A percentile compares a stretch with the other conserved stretches of the same genome.
phyloP scores from a whole-genome alignment of 352 stramenopile genomes.

The Globisporangium perplexum region DNA sequence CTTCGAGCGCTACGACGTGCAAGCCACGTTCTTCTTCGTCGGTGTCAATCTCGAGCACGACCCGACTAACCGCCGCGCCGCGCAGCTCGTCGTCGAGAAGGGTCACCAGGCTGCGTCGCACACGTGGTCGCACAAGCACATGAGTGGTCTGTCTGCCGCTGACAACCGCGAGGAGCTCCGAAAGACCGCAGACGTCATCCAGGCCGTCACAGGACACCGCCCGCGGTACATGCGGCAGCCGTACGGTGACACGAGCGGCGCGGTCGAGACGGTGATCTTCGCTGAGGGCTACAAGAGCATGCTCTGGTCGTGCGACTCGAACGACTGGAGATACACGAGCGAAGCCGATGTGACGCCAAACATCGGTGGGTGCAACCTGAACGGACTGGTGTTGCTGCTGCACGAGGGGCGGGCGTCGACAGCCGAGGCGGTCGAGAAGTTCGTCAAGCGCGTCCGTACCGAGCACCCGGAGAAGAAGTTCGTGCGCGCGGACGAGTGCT shows the following conservation, averaged over 20 bases:
- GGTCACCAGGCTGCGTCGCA: slow-evolving; percentile 10
- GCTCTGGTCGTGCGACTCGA: slow-evolving; percentile 9
- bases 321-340: slow-evolving; percentile 2
- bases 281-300: slow-evolving; percentile 7
- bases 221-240: slow-evolving; percentile 10
- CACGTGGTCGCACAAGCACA: slow-evolving; percentile 3
- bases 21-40: slow-evolving; percentile 11
- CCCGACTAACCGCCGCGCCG: not conserved
- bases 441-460: not conserved
- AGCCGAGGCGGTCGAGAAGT: slow-evolving; percentile 6
- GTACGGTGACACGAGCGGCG: not conserved
- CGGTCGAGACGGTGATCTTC: not conserved
- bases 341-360: slow-evolving; percentile 1
- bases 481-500: slow-evolving; percentile 9
- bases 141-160: not conserved
- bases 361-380: slow-evolving; percentile 1
- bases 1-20: slow-evolving; percentile 3
- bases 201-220: not conserved
- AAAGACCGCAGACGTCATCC: slow-evolving; percentile 1
- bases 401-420: slow-evolving; percentile 7
- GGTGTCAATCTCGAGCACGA: slow-evolving; percentile 8
- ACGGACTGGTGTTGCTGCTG: slow-evolving; percentile 5
- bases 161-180: slow-evolving; percentile 2
- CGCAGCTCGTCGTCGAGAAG: not conserved
- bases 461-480: slow-evolving; percentile 6